Percentiles rank a stretch among this genome's conserved stretches.
Conservation (phyloP, 768 basidiomycete genomes). For the Pisolithus marmoratus region DNA sequence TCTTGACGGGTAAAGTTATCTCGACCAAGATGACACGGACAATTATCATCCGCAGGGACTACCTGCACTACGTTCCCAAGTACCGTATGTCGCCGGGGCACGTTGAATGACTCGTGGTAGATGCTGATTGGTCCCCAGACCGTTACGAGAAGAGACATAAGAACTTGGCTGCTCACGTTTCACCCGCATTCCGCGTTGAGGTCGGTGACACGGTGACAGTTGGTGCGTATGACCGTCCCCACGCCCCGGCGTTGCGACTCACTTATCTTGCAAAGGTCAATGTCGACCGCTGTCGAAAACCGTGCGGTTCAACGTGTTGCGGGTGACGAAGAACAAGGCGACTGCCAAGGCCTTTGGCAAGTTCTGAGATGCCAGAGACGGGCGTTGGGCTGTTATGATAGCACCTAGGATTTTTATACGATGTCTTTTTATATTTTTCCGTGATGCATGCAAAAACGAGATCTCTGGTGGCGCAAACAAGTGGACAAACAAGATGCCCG, state of each 20-base stretch:
- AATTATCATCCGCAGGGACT: conserved; percentile 91
- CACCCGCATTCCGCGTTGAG: conserved; percentile 98
- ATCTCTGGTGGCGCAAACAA: conserved; percentile 21
- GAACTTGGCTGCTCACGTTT: conserved; percentile 95
- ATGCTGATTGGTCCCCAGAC: conserved; percentile 42
- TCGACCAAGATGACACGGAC: conserved; percentile 99
- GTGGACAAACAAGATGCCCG: conserved; percentile 27
- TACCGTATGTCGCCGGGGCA: conserved; percentile 66
- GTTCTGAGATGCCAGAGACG: conserved; percentile 53
- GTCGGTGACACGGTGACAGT: conserved; percentile 92
- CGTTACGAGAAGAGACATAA: conserved; percentile 99
- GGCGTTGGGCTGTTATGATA: conserved; percentile 8
- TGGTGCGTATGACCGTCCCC: conserved; percentile 47
- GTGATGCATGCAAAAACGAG: conserved; percentile 7
- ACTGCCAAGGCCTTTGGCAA: conserved; percentile 88
- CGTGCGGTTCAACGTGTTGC: conserved; percentile 97
- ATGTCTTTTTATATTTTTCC: conserved; percentile 9
- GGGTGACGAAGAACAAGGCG: conserved; percentile 92
- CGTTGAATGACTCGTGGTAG: background rate
- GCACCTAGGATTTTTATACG: conserved; percentile 15
- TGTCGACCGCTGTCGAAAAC: conserved; percentile 99
- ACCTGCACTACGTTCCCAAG: conserved; percentile 96
- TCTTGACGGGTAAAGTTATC: conserved; percentile 94
- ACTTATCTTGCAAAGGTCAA: conserved; percentile 56
- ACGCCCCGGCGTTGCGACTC: background rate